Evolutionary conservation across 2,329 filamentous ascomycete genomes (phyloP).

Genomic region (Pyricularia grisea): DNA sequence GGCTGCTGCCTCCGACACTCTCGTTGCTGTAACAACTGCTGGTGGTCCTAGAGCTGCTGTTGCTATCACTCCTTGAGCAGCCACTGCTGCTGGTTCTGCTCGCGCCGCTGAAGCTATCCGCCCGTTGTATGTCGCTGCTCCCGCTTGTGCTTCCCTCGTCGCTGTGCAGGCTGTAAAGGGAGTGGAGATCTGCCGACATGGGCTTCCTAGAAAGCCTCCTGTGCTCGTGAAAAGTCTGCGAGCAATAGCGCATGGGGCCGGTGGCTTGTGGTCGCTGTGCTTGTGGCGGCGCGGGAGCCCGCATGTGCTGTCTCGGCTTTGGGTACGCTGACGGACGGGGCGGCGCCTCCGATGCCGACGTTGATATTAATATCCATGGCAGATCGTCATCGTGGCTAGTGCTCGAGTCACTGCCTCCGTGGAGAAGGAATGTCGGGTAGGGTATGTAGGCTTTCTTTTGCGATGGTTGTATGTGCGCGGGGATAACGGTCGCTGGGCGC

Average conservation of each 20-base stretch:
- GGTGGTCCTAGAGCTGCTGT: background rate
- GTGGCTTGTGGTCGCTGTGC: background rate
- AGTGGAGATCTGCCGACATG: background rate
- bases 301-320: background rate
- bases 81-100: background rate
- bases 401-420: background rate
- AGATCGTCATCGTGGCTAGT: background rate
- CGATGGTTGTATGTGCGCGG: background rate
- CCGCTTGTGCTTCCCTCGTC: background rate
- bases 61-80: background rate
- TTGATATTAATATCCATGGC: background rate
- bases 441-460: background rate
- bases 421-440: background rate
- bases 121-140: background rate
- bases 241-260: background rate
- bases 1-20: background rate
- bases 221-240: background rate
- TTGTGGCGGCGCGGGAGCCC: background rate
- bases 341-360: background rate
- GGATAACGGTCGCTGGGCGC: background rate
- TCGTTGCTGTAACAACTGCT: background rate
- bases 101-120: background rate
- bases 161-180: background rate
- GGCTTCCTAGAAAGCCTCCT: background rate
- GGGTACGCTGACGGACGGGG: background rate